A percentile compares a stretch with the other conserved stretches of the same genome.
These are phyloP conservation scores for Fragaria vesca DNA, from an alignment of 306 rosid genomes.

Conservation along the genomic window DNA sequence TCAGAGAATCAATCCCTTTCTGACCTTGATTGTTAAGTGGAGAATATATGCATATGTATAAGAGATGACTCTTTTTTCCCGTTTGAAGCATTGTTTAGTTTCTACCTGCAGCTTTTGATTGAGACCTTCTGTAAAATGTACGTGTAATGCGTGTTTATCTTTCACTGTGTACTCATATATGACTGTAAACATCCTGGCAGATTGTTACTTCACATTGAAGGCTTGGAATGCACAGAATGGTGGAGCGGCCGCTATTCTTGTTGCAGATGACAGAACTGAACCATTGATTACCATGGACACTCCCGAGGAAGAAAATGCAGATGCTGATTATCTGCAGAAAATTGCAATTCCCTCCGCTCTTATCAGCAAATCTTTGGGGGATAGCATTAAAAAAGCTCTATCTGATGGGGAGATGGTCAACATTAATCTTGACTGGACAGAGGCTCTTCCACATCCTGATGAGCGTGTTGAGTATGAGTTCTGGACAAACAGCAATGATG, in stretches of 20 bases:
- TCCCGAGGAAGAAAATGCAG: slow-evolving; percentile 68
- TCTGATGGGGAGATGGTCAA: slow-evolving; percentile 59
- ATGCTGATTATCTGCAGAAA: slow-evolving; percentile 66
- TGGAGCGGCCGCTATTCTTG: slow-evolving; percentile 96
- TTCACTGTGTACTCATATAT: slow-evolving; percentile 3
- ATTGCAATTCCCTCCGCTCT: slow-evolving; percentile 87
- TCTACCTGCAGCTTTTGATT: slow-evolving; percentile 3
- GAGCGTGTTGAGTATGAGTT: slow-evolving; percentile 94
- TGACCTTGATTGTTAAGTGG: background rate
- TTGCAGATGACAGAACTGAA: slow-evolving; percentile 75
- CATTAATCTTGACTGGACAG: slow-evolving; percentile 93
- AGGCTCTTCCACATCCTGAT: slow-evolving; percentile 98
- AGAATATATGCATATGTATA: background rate
- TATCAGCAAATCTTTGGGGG: slow-evolving; percentile 77
- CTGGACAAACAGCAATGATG: slow-evolving; percentile 96
- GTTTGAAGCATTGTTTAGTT: background rate
- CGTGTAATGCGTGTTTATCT: background rate
- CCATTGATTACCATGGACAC: slow-evolving; percentile 91
- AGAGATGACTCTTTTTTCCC: background rate
- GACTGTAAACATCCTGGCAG: slow-evolving; percentile 40
- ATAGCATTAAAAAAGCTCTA: slow-evolving; percentile 68
- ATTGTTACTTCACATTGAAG: slow-evolving; percentile 94
- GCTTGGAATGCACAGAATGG: slow-evolving; percentile 96
- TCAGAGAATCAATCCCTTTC: background rate
- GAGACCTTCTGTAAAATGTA: background rate